Conservation (phyloP, 1,284 basidiomycete species). For the Ganoderma multipileum region DNA sequence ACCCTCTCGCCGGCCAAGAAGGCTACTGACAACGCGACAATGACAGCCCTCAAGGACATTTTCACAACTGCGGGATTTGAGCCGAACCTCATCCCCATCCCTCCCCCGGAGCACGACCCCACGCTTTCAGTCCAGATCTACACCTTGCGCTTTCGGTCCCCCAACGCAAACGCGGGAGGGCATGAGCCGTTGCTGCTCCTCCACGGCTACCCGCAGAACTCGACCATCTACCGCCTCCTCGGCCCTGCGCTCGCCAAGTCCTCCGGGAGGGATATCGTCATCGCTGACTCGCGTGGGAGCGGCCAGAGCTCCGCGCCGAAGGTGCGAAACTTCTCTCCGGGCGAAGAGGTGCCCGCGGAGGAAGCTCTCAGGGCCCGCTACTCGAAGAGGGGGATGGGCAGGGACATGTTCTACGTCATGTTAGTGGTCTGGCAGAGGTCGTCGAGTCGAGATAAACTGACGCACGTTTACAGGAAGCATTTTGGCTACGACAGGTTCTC, state of each 20-base stretch:
- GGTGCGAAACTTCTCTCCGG: not conserved
- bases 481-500: conserved; percentile 4
- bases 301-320: conserved; percentile 5
- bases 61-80: not conserved
- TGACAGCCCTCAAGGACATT: not conserved
- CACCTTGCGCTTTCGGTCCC: not conserved
- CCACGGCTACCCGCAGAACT: conserved; percentile 1
- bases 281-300: conserved; percentile 1
- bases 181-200: not conserved
- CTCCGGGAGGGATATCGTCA: conserved; percentile 1
- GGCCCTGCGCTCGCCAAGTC: conserved; percentile 4
- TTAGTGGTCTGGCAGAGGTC: not conserved
- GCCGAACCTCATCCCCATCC: not conserved
- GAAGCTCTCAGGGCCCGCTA: conserved; percentile 1
- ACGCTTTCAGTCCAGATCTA: conserved; percentile 3
- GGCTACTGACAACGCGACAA: not conserved
- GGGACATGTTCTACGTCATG: conserved; percentile 2
- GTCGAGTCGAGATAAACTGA: no score
- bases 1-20: not conserved
- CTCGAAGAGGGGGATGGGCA: conserved; percentile 4
- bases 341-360: not conserved
- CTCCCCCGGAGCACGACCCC: not conserved
- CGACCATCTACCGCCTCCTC: conserved; percentile 1
- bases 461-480: not conserved
- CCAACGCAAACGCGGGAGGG: not conserved